Percentiles rank a stretch among this genome's conserved stretches.
phyloP scores from a whole-genome alignment of 2,329 filamentous ascomycete species.

The Lanzia echinophila region DNA sequence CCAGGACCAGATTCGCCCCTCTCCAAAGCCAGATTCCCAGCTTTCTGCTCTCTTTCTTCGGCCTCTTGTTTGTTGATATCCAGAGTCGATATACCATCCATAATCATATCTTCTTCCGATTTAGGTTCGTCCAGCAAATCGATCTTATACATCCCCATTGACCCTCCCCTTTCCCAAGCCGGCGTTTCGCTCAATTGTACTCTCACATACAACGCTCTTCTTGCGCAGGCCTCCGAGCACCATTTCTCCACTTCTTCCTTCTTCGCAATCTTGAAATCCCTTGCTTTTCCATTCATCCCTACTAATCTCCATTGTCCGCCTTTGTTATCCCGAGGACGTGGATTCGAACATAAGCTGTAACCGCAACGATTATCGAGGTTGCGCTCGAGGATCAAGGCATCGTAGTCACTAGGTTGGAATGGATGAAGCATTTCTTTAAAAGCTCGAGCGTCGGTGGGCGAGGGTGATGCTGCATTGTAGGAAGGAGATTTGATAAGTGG shows the following conservation, averaged over 20 bases:
- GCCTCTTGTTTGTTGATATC: conserved; percentile 40
- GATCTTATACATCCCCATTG: conserved; percentile 35
- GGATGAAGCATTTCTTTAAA: conserved; percentile 62
- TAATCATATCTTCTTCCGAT: conserved; percentile 31
- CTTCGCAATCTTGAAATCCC: conserved; percentile 60
- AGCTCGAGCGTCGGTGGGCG: conserved; percentile 50
- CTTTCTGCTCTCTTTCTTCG: conserved; percentile 31
- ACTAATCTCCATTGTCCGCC: conserved; percentile 64
- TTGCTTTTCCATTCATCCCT: conserved; percentile 40
- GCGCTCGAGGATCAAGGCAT: conserved; percentile 80
- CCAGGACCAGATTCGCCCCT: conserved; percentile 34
- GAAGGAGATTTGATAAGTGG: conserved; percentile 39
- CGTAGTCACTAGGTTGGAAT: conserved; percentile 86
- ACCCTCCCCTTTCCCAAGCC: conserved; percentile 66
- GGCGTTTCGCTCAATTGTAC: conserved; percentile 82
- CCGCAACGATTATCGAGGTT: conserved; percentile 79
- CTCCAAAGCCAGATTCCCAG: conserved; percentile 44
- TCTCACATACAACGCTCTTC: conserved; percentile 75
- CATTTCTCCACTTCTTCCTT: conserved; percentile 73
- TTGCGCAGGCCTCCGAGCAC: conserved; percentile 76
- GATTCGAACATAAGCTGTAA: conserved; percentile 68
- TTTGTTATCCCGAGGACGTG: conserved; percentile 49
- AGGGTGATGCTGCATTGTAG: conserved; percentile 44
- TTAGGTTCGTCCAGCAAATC: conserved; percentile 62
- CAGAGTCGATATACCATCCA: conserved; percentile 31